phyloP scores from a whole-genome alignment of 805 yeast species.

The Yarrowia sp. region DNA sequence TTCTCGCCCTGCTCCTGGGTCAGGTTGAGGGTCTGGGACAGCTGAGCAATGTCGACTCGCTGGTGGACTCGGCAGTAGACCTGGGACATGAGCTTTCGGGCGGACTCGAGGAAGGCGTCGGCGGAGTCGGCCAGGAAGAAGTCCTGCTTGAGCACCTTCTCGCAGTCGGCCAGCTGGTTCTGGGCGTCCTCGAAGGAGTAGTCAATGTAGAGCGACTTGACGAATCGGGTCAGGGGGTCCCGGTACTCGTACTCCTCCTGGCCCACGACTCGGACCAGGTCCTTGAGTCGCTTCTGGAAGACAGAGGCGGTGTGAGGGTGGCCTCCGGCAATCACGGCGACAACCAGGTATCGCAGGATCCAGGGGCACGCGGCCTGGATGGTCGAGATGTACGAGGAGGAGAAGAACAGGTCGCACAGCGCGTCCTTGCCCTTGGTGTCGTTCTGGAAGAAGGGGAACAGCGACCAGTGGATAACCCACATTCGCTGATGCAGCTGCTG shows the following conservation, averaged over 20 bases:
- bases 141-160: conserved; percentile 51
- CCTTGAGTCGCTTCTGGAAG: conserved; percentile 56
- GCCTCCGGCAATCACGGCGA: conserved; percentile 48
- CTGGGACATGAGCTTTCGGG: conserved; percentile 53
- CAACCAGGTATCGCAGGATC: conserved; percentile 63
- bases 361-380: conserved; percentile 73
- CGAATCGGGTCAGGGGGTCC: conserved; percentile 61
- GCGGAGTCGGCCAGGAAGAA: conserved; percentile 52
- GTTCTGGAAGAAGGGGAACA: conserved; percentile 58
- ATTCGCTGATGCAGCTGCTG: conserved; percentile 61
- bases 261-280: conserved; percentile 54
- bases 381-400: conserved; percentile 59
- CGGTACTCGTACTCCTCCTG: conserved; percentile 64
- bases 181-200: conserved; percentile 58
- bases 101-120: conserved; percentile 46
- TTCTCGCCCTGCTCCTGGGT: conserved; percentile 49
- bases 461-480: conserved; percentile 68
- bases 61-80: conserved; percentile 55
- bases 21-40: conserved; percentile 48
- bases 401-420: conserved; percentile 56
- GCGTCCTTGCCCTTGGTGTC: conserved; percentile 51
- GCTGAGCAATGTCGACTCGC: conserved; percentile 47
- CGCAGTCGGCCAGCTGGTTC: conserved; percentile 48
- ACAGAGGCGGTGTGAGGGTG: conserved; percentile 38
- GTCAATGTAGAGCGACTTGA: conserved; percentile 54